Evolutionary conservation across 2,329 filamentous ascomycete species (phyloP), one percentile per base, ranked within the genome.

Genomic region (Sporothrix variecibatus): DNA sequence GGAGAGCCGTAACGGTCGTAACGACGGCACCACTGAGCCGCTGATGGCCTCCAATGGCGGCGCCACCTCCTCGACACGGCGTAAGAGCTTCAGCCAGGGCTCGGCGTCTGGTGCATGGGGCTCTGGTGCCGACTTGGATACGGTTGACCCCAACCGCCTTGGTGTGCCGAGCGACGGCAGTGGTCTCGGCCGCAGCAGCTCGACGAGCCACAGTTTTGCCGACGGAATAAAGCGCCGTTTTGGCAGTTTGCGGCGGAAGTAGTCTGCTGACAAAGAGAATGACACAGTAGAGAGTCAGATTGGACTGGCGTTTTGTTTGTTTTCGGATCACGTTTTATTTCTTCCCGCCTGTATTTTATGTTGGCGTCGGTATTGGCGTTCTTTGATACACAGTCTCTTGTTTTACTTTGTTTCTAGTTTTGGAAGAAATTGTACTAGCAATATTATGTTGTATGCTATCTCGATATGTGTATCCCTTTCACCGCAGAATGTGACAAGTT

Each of bases 161-260:
- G 75, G 75, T 7, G 78, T 76, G 15, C 74, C 72, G 51, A 76
- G 78, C 43, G 75, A 78, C 8, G 78, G 76, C 34, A 75, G 76
- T 34, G 80, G 80, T 3, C 72, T 84, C 9, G 79, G 78, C 20
- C 81, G 85, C 46, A 82, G 82, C 70, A 82, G 82, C 77, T 85
- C 83, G 0, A 84, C 84, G 0, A 83, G 86, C 40, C 84, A 84
- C 74, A 81, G 82, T 40, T 71, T 89, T 8, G 82, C 85, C 15
- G 85, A 88, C 38, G 87, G 86, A 1, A 77, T 90, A 58, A 89
- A 86, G 82, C 82, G 84, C 58, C 84, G 87, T 20, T 84, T 90
- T 71, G 87, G 87, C 34, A 88, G 86, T 77, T 78, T 90, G 71
- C 83, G 86, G 64, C 82, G 83, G 72, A 86, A 83, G 81, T 85